Evolutionary conservation across 805 yeast species (phyloP), one percentile per base, ranked within the genome.

Genomic region (Saturnispora diversa): DNA sequence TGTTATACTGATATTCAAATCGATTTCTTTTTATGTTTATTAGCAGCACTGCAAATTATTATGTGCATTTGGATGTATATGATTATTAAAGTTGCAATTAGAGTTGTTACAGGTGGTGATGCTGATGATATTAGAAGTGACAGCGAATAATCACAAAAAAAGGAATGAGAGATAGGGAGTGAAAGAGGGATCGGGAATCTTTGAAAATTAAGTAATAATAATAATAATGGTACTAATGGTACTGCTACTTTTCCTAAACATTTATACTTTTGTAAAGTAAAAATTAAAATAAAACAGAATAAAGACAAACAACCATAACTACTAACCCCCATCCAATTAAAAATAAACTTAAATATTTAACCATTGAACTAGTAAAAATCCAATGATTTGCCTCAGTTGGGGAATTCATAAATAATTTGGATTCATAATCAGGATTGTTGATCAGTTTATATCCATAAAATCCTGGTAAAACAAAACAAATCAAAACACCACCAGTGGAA

Each of bases 81-180:
- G 63, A 86, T 87, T 43, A 46, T 72, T 10, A 77, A 73, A 50
- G 94, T 86, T 20, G 85, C 84, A 9, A 57, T 69, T 41, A 77
- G 72, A 55, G 90, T 86, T 19, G 46, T 85, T 20, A 65, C 70
- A 7, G 96, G 95, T 4, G 67, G 62, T 17, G 75, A 77, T 26
- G 95, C 95, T 2, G 94, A 84, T 50, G 96, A 87, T 58, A 80
- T 81, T 24, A 75, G 96, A 61, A 80, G 90, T 55, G 95, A 84
- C 42, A 94, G 84, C 41, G 85, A 78, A 38, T 68, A 66, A 34
- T 25, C n/a, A 15, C 26, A 20, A 19, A 35, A 20, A 8, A 24
- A 17, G n/a, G n/a, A n/a, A n/a, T n/a, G n/a, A n/a, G n/a, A n/a
- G n/a, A n/a, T n/a, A n/a, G n/a, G n/a, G n/a, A n/a, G n/a, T n/a